Percentiles rank a stretch among this genome's conserved stretches.
These are phyloP conservation scores for Aspergillus costaricaensis DNA, from an alignment of 2,329 filamentous ascomycete species.

Conservation along the genomic window DNA sequence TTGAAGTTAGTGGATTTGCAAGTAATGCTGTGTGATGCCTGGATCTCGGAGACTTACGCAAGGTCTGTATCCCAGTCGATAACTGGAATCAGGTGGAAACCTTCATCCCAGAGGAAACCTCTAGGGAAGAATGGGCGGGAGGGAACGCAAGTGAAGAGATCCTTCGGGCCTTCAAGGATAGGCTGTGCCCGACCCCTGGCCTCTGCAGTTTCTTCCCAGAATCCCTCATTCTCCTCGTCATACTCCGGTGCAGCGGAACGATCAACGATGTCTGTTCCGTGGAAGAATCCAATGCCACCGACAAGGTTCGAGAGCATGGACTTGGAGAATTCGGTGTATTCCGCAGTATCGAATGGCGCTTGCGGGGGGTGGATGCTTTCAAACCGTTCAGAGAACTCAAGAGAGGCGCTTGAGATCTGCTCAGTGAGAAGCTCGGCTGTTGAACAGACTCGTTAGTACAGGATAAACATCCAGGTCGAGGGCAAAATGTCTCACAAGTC, in stretches of 20 bases:
- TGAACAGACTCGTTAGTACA: constrained; percentile 13
- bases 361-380: constrained; percentile 70
- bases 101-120: constrained; percentile 97
- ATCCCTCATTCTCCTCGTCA: constrained; percentile 90
- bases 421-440: constrained; percentile 65
- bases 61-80: constrained; percentile 94
- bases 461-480: neutral
- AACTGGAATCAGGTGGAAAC: constrained; percentile 89
- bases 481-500: constrained; percentile 48
- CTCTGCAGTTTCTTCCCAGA: constrained; percentile 88
- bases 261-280: constrained; percentile 84
- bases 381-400: constrained; percentile 75
- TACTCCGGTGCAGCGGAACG: constrained; percentile 90
- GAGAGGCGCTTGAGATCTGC: constrained; percentile 66
- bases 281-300: constrained; percentile 93
- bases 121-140: constrained; percentile 95
- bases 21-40: neutral
- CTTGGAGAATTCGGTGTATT: constrained; percentile 78
- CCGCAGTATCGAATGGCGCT: constrained; percentile 70
- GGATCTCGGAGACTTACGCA: constrained; percentile 50
- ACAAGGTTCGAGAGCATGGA: constrained; percentile 93
- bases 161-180: constrained; percentile 75
- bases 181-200: constrained; percentile 71
- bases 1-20: constrained; percentile 20
- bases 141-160: constrained; percentile 88